These are phyloP conservation scores for Plasmodium fragile DNA, from an alignment of 169 alveolate species.

Conservation along the genomic window DNA sequence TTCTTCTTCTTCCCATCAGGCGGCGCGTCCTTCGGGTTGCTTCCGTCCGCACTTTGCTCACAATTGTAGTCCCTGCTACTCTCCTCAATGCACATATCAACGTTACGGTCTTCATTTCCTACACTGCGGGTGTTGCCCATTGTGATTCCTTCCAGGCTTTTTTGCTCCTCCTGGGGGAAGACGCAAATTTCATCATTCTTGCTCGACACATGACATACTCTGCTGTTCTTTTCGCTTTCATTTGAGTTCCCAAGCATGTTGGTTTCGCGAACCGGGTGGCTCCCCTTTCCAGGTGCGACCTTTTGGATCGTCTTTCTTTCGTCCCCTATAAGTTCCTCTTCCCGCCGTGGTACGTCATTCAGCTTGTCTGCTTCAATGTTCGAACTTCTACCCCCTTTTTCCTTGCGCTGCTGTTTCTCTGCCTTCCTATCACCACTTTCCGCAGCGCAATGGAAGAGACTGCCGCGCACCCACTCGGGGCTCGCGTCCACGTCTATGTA, in stretches of 20 bases:
- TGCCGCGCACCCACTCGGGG: not conserved
- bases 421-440: not conserved
- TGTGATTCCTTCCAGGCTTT: not conserved
- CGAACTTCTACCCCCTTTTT: not conserved
- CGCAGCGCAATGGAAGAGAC: not conserved
- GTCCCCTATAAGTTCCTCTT: not conserved
- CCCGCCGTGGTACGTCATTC: not conserved
- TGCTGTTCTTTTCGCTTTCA: not conserved
- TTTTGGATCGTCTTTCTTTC: not conserved
- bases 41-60: not conserved
- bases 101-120: not conserved
- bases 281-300: not conserved
- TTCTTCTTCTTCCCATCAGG: not conserved
- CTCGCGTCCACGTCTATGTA: slow-evolving; percentile 33
- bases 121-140: not conserved
- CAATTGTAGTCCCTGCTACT: not conserved
- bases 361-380: not conserved
- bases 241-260: not conserved
- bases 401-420: not conserved
- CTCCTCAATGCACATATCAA: not conserved
- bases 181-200: not conserved
- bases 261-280: not conserved
- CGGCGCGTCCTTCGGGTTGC: not conserved
- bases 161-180: not conserved
- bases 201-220: not conserved